These are phyloP conservation scores for Carex cristatella DNA, from an alignment of 176 grass and related monocot species.

Conservation along the genomic window DNA sequence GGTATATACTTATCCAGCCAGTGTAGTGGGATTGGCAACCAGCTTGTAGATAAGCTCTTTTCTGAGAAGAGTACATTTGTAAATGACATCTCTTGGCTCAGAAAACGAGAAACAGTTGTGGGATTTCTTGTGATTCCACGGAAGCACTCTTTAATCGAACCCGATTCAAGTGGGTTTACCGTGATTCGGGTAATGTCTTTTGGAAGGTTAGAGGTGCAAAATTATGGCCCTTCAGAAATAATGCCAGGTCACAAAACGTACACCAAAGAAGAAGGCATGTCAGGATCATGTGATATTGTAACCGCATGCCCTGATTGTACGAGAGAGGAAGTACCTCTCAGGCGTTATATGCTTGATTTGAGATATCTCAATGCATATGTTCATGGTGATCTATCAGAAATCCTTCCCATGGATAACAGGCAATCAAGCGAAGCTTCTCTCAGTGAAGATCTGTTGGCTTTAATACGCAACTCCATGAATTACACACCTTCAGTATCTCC, in stretches of 20 bases:
- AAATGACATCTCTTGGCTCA: constrained; percentile 22
- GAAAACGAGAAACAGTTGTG: constrained; percentile 31
- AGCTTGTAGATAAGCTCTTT: constrained; percentile 46
- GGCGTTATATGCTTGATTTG: constrained; percentile 41
- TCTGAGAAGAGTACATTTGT: constrained; percentile 19
- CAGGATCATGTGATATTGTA: constrained; percentile 24
- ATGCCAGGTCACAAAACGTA: constrained; percentile 19
- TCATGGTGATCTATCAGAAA: constrained; percentile 48
- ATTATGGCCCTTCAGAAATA: constrained; percentile 31
- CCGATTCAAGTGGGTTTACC: constrained; percentile 45
- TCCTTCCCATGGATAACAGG: constrained; percentile 35
- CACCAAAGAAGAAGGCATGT: constrained; percentile 33
- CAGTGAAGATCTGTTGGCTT: constrained; percentile 42
- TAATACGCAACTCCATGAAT: constrained; percentile 37
- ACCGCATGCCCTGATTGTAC: constrained; percentile 17
- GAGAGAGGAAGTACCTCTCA: constrained; percentile 10
- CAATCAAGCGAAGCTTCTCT: constrained; percentile 44
- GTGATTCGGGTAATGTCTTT: constrained; percentile 51
- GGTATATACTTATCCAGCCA: constrained; percentile 42
- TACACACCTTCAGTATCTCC: constrained; percentile 35
- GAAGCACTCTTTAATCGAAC: constrained; percentile 24
- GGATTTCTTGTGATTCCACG: constrained; percentile 59
- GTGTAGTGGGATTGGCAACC: constrained; percentile 17
- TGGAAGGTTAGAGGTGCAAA: constrained; percentile 78
- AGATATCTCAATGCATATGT: constrained; percentile 51